A percentile compares a stretch with the other conserved stretches of the same genome.
Conservation (phyloP, 352 stramenopile species). For the Pseudoperonospora humuli region DNA sequence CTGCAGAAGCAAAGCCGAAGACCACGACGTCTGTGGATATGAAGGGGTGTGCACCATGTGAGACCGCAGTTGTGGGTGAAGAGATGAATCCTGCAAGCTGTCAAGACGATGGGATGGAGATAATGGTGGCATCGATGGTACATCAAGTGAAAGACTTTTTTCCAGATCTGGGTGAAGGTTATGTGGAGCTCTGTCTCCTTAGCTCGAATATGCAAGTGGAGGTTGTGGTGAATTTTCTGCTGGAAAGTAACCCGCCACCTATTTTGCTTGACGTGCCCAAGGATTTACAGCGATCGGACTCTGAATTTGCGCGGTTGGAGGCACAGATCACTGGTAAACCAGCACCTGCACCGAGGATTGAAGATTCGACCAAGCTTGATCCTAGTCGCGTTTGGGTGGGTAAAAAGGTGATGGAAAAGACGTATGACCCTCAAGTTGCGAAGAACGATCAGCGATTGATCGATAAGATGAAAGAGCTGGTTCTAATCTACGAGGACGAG, state of each 20-base stretch:
- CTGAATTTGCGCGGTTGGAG: conserved; percentile 19
- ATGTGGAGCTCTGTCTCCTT: conserved; percentile 52
- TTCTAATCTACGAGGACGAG: conserved; percentile 43
- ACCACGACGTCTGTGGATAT: conserved; percentile 3
- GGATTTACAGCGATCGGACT: conserved; percentile 25
- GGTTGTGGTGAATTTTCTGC: conserved; percentile 46
- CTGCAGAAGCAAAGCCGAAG: conserved; percentile 9
- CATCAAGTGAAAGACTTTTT: conserved; percentile 57
- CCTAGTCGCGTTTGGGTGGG: conserved; percentile 49
- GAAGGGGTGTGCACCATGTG: conserved; percentile 9
- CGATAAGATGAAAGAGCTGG: conserved; percentile 50
- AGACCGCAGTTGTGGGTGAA: neutral
- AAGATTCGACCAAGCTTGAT: conserved; percentile 36
- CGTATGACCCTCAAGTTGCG: conserved; percentile 48
- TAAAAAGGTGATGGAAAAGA: conserved; percentile 51
- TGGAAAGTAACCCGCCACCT: conserved; percentile 42
- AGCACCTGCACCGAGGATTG: conserved; percentile 3
- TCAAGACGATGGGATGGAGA: conserved; percentile 1
- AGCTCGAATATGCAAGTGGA: conserved; percentile 39
- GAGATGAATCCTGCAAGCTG: conserved; percentile 11
- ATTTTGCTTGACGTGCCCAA: conserved; percentile 25
- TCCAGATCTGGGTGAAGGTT: conserved; percentile 48
- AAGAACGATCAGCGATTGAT: conserved; percentile 37
- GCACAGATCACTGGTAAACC: conserved; percentile 24
- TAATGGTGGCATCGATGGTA: conserved; percentile 26